These are phyloP conservation scores for Cercospora canescens DNA, from an alignment of 2,329 filamentous ascomycete species.

Conservation along the genomic window DNA sequence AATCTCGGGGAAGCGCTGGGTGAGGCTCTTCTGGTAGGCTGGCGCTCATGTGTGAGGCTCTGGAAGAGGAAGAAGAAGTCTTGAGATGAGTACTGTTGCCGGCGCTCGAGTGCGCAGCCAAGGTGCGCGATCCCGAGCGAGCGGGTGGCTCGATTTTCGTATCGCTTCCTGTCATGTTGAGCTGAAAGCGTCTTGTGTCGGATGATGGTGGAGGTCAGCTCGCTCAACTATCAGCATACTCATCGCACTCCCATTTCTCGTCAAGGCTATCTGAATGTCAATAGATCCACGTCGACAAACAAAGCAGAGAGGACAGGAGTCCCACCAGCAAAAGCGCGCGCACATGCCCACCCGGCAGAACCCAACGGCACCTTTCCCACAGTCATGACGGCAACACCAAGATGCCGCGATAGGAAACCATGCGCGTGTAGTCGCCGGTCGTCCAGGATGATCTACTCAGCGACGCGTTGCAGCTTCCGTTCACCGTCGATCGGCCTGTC, in stretches of 20 bases:
- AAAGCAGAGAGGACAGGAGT: no score
- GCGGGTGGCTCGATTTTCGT: background rate
- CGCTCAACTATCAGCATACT: background rate
- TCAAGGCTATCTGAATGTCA: background rate
- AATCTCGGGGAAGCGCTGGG: background rate
- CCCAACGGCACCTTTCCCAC: background rate
- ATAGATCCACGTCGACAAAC: background rate
- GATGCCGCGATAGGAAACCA: background rate
- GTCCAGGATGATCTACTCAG: background rate
- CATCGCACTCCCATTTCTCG: background rate
- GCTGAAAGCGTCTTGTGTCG: no score
- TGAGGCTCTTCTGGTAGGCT: background rate
- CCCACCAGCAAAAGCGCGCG: background rate
- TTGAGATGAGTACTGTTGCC: background rate
- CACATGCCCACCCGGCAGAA: background rate
- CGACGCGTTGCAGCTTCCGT: background rate
- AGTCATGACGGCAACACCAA: background rate
- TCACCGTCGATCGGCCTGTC: background rate
- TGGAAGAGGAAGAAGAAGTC: background rate
- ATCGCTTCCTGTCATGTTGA: background rate
- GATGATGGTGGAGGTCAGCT: background rate
- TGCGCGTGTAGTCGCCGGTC: background rate
- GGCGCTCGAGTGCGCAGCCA: background rate
- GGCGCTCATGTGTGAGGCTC: background rate
- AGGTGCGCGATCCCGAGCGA: background rate